Conservation (phyloP, 257 asterid genomes). For the Solanum neorickii region DNA sequence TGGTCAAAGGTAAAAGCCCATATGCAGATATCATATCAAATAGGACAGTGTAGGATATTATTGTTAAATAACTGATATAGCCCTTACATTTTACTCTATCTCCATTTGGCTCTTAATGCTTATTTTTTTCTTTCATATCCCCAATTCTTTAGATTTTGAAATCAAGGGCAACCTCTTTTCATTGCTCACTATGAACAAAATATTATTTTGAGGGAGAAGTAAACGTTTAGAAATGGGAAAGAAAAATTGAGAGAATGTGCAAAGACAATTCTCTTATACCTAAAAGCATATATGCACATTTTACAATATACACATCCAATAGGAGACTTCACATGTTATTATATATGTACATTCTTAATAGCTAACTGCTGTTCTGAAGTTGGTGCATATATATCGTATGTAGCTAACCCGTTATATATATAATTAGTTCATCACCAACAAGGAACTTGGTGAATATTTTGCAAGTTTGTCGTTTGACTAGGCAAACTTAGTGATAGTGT, state of each 20-base stretch:
- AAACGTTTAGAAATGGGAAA: neutral
- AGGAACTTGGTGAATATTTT: neutral
- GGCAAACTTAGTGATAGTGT: neutral
- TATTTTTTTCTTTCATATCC: neutral
- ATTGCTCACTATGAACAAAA: neutral
- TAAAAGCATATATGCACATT: neutral
- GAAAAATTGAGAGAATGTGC: neutral
- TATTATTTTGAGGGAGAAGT: neutral
- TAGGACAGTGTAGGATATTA: neutral
- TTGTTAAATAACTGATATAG: neutral
- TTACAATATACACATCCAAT: neutral
- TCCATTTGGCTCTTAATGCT: neutral
- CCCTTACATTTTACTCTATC: neutral
- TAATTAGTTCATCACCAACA: neutral
- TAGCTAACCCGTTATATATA: neutral
- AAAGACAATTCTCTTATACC: neutral
- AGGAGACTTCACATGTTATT: neutral
- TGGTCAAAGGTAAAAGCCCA: conserved; percentile 44
- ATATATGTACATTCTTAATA: neutral
- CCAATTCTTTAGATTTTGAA: neutral
- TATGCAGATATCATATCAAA: neutral
- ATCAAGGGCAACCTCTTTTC: neutral
- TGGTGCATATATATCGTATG: neutral
- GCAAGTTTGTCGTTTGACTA: neutral
- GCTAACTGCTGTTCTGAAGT: neutral